These are phyloP conservation scores for Ustilago bromivora DNA, from an alignment of 1,284 basidiomycete species.

Conservation along the genomic window DNA sequence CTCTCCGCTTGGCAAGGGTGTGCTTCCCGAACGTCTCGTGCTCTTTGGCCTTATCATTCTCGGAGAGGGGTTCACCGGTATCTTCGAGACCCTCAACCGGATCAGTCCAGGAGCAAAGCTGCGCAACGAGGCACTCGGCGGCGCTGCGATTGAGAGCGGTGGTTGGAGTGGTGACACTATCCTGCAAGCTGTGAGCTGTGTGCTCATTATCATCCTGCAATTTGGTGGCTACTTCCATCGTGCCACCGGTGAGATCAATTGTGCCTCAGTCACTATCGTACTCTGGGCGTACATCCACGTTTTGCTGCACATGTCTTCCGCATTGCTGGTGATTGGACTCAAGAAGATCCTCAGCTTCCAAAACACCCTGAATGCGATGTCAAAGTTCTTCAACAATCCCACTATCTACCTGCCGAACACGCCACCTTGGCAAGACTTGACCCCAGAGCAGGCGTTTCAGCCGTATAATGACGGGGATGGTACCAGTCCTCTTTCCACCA, in stretches of 20 bases:
- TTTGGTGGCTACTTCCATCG: slow-evolving; percentile 49
- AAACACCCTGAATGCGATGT: slow-evolving; percentile 39
- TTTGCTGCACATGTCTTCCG: slow-evolving; percentile 44
- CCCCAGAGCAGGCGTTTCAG: slow-evolving; percentile 5
- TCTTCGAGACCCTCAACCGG: slow-evolving; percentile 40
- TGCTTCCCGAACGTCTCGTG: slow-evolving; percentile 38
- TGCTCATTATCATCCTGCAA: slow-evolving; percentile 45
- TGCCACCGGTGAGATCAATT: slow-evolving; percentile 30
- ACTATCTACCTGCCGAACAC: slow-evolving; percentile 25
- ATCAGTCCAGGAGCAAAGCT: slow-evolving; percentile 44
- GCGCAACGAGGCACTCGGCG: slow-evolving; percentile 8
- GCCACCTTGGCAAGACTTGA: slow-evolving; percentile 17
- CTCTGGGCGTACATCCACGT: slow-evolving; percentile 48
- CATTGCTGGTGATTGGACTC: slow-evolving; percentile 43
- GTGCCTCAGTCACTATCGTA: slow-evolving; percentile 23
- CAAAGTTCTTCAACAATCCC: slow-evolving; percentile 17
- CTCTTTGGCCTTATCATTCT: slow-evolving; percentile 51
- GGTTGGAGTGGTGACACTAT: slow-evolving; percentile 46
- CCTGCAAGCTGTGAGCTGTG: slow-evolving; percentile 31
- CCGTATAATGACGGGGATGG: slow-evolving; percentile 10
- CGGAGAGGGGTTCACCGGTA: slow-evolving; percentile 48
- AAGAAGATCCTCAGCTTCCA: slow-evolving; percentile 45
- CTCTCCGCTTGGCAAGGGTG: slow-evolving; percentile 22
- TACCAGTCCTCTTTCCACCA: slow-evolving; percentile 17
- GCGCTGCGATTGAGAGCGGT: slow-evolving; percentile 27